Percentiles rank a stretch among this genome's conserved stretches.
phyloP scores from a whole-genome alignment of 2,329 filamentous ascomycete species.

The Fusarium continuum region DNA sequence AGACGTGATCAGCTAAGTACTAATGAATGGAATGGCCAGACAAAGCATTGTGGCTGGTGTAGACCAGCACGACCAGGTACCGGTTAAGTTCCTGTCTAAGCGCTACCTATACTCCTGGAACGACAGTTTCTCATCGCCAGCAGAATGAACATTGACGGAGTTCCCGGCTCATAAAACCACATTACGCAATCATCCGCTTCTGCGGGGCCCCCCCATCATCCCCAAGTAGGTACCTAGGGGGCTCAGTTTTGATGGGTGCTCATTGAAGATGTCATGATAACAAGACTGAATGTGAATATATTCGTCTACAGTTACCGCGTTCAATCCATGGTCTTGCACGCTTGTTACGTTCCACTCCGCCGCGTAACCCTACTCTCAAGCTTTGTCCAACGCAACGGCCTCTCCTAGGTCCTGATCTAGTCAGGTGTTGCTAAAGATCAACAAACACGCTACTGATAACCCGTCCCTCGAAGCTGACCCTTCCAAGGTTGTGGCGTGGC shows the following conservation, averaged over 20 bases:
- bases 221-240: too few species aligned
- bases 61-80: constrained; percentile 4
- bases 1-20: constrained; percentile 2
- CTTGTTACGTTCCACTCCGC: constrained; percentile 1
- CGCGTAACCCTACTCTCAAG: background rate
- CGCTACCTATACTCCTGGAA: background rate
- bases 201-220: constrained; percentile 1
- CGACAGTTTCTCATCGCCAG: background rate
- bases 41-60: constrained; percentile 16
- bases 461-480: constrained; percentile 10
- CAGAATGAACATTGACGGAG: constrained; percentile 23
- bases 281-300: background rate
- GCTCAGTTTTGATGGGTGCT: too few species aligned
- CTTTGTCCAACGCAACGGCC: constrained; percentile 1
- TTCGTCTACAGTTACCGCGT: background rate
- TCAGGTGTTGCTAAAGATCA: constrained; percentile 5
- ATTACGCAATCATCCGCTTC: constrained; percentile 29
- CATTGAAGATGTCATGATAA: background rate
- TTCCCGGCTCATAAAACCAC: constrained; percentile 12
- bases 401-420: background rate
- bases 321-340: background rate
- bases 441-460: constrained; percentile 2
- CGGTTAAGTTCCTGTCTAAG: constrained; percentile 12
- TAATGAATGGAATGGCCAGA: too few species aligned
- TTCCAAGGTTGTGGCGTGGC: constrained; percentile 26